phyloP scores from a whole-genome alignment of 768 basidiomycete species.

The Amanita rubescens region DNA sequence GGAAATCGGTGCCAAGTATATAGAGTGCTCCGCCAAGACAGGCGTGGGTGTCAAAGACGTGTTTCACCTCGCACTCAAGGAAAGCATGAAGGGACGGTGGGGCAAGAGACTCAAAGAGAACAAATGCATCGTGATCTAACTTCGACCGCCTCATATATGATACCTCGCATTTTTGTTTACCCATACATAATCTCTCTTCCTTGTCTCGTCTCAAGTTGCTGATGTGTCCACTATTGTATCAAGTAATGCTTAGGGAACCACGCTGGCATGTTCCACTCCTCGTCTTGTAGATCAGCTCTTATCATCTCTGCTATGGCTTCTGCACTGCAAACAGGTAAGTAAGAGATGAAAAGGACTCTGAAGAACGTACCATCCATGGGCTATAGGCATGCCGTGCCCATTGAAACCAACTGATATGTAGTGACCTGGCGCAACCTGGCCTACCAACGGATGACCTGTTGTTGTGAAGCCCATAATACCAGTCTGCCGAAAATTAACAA shows the following conservation, averaged over 20 bases:
- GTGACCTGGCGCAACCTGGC: slow-evolving; percentile 47
- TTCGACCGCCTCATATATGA: slow-evolving; percentile 1
- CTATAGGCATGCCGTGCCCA: slow-evolving; percentile 78
- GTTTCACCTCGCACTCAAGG: slow-evolving; percentile 80
- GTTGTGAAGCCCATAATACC: slow-evolving; percentile 78
- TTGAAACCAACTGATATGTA: slow-evolving; percentile 68
- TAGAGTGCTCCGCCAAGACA: slow-evolving; percentile 93
- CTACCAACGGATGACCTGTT: slow-evolving; percentile 57
- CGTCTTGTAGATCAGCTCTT: slow-evolving; percentile 33
- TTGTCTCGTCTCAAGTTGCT: neutral
- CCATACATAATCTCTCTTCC: neutral
- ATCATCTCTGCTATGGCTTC: slow-evolving; percentile 59
- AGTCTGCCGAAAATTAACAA: slow-evolving; percentile 37
- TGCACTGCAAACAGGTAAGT: slow-evolving; percentile 33
- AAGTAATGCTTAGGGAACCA: slow-evolving; percentile 59
- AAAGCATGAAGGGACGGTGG: slow-evolving; percentile 81
- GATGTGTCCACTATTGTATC: slow-evolving; percentile 13
- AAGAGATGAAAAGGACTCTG: neutral
- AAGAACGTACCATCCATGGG: slow-evolving; percentile 56
- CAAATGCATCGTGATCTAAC: slow-evolving; percentile 60
- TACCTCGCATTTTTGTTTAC: slow-evolving; percentile 6
- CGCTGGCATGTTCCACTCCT: slow-evolving; percentile 42
- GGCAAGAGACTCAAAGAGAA: slow-evolving; percentile 61
- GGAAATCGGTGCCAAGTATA: slow-evolving; percentile 90
- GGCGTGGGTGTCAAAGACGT: slow-evolving; percentile 88